Evolutionary conservation across 768 basidiomycete genomes (phyloP), one percentile per base, ranked within the genome.

Genomic region (Porphyrellus cyaneotinctus): DNA sequence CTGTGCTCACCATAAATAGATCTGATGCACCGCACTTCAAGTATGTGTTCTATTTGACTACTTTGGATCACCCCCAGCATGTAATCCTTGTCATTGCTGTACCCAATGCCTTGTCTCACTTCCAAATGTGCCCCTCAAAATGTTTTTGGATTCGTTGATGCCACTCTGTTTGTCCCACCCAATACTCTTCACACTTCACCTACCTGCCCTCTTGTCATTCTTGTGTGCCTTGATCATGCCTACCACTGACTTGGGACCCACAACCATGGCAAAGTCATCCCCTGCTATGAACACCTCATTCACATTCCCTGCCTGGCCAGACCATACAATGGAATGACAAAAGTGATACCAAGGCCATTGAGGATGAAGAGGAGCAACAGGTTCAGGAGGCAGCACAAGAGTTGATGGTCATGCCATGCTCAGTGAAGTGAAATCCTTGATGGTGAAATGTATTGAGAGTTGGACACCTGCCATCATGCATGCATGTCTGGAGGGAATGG

Each of bases 401-500:
- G 68, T 82, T 95, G 47, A 85, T 95, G 81, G 75, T 94, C 49
- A 82, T n/a, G n/a, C n/a, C n/a, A n/a, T 80, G 13, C 68, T 95
- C n/a, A 82, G 79, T 26, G 91, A 95, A 68, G 80, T 88, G 3
- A 75, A 78, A 32, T 83, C 89, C 0, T 70, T 71, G 5, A 85
- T 91, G 81, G 87, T 86, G 9, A 75, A 78, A 58, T 77, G 81
- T 36, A 79, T 83, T 0, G 75, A 78, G 22, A 88, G 84, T 0
- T 92, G 89, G 89, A 81, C 83, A 1, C 76, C 75, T 9, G 76
- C 82, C 15, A 70, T 90, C 35, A 85, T 92, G 0, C 74, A 86
- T 2, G 86, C 86, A 9, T 91, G 88, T 69, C 64, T 91, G 35
- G 88, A 91, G 65, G 88, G 87, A 3, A 88, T 92, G 83, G 82